Evolutionary conservation across 805 yeast species (phyloP).

Genomic region (Schwanniomyces sp.): DNA sequence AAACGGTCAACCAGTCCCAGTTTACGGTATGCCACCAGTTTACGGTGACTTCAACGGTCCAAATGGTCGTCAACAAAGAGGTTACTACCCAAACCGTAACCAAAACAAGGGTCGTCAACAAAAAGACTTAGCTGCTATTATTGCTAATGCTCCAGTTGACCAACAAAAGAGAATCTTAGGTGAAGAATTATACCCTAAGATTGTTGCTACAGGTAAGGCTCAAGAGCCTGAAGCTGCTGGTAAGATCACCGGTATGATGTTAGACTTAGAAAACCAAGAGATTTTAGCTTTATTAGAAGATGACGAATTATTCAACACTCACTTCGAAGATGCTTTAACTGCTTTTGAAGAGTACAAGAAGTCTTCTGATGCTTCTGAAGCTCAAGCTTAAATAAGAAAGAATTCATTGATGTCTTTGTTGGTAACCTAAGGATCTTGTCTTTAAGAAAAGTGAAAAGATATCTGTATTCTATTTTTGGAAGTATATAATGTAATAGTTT

Average conservation of each 20-base stretch:
- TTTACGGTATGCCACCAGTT: conserved; percentile 84
- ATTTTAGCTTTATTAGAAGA: conserved; percentile 86
- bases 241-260: conserved; percentile 98
- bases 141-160: conserved; percentile 71
- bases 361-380: conserved; percentile 35
- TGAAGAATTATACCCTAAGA: conserved; percentile 94
- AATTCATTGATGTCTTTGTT: conserved; percentile 1
- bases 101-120: conserved; percentile 45
- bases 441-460: neutral
- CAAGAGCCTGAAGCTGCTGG: conserved; percentile 95
- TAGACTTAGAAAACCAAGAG: conserved; percentile 91
- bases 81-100: conserved; percentile 50
- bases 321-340: conserved; percentile 89
- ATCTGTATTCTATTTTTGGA: conserved; percentile 17
- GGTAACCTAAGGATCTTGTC: neutral
- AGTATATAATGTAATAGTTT: conserved; percentile 20
- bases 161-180: conserved; percentile 98
- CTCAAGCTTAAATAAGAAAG: conserved; percentile 10
- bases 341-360: conserved; percentile 92
- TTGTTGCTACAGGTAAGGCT: conserved; percentile 82
- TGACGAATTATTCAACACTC: conserved; percentile 84
- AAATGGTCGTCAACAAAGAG: conserved; percentile 55
- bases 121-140: conserved; percentile 59
- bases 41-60: conserved; percentile 55
- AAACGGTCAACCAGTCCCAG: conserved; percentile 81